Percentiles rank a stretch among this genome's conserved stretches.
Conservation (phyloP, 2,329 filamentous ascomycete species). For the Venturia carpophila region DNA sequence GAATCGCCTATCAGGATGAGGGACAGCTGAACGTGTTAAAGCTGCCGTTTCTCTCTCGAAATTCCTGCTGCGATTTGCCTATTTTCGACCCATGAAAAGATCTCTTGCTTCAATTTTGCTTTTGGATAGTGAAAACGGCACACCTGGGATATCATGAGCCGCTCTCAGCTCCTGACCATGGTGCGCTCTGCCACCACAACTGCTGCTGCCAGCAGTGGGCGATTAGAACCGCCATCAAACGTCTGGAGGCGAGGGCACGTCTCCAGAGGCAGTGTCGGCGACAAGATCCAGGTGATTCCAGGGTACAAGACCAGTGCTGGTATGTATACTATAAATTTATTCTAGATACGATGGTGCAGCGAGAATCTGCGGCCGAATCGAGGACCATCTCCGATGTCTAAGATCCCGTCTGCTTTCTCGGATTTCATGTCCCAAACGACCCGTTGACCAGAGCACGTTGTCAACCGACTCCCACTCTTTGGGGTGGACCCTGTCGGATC, state of each 20-base stretch:
- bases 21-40: background rate
- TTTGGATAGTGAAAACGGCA: background rate
- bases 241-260: constrained; percentile 16
- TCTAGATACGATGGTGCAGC: background rate
- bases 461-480: background rate
- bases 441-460: background rate
- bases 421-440: constrained; percentile 1
- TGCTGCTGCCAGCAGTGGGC: background rate
- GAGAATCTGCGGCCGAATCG: background rate
- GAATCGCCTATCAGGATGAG: constrained; percentile 4
- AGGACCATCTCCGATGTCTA: background rate
- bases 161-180: constrained; percentile 9
- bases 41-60: background rate
- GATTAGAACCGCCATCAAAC: constrained; percentile 2
- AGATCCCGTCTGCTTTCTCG: background rate
- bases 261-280: constrained; percentile 15
- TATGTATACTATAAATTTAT: constrained; percentile 15
- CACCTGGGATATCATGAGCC: background rate
- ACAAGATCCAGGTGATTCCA: constrained; percentile 18
- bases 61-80: background rate
- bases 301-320: constrained; percentile 19
- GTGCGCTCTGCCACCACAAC: constrained; percentile 8
- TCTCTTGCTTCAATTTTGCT: background rate
- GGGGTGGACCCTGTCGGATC: background rate
- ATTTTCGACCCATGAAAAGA: background rate